These are phyloP conservation scores for Croton setiger DNA, from an alignment of 441 rosid species.

Conservation along the genomic window DNA sequence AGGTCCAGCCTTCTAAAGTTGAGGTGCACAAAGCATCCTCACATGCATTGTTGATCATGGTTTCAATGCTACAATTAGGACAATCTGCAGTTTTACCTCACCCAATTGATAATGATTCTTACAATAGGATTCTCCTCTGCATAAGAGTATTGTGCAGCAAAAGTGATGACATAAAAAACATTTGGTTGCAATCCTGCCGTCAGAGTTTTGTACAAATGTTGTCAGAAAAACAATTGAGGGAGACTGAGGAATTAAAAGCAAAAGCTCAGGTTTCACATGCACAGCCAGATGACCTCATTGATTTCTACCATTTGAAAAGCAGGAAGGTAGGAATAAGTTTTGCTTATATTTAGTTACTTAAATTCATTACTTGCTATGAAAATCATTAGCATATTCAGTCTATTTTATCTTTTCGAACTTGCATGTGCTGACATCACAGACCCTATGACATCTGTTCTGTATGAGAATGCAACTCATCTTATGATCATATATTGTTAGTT, in stretches of 20 bases:
- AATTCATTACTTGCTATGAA: not conserved
- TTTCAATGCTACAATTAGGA: conserved; percentile 82
- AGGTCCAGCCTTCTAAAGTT: conserved; percentile 72
- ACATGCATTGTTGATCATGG: conserved; percentile 70
- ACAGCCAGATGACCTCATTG: conserved; percentile 89
- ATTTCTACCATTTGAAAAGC: conserved; percentile 92
- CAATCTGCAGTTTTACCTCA: conserved; percentile 74
- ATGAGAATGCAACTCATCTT: not conserved
- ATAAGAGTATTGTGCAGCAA: conserved; percentile 65
- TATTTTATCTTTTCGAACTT: too few relatives aligned
- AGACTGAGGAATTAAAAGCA: conserved; percentile 79
- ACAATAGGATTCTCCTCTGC: conserved; percentile 72
- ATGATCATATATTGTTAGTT: not conserved
- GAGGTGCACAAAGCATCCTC: conserved; percentile 67
- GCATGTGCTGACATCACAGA: too few relatives aligned
- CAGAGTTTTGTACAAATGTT: conserved; percentile 90
- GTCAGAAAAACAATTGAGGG: conserved; percentile 77
- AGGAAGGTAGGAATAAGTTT: conserved; percentile 53
- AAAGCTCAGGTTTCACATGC: conserved; percentile 84
- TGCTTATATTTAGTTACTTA: not conserved
- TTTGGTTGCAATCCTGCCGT: conserved; percentile 85
- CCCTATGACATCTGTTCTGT: too few relatives aligned
- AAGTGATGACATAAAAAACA: conserved; percentile 70
- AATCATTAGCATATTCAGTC: not conserved
- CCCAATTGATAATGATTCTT: conserved; percentile 79